These are phyloP conservation scores for Lipomyces orientalis DNA, from an alignment of 805 yeast genomes.

Conservation along the genomic window DNA sequence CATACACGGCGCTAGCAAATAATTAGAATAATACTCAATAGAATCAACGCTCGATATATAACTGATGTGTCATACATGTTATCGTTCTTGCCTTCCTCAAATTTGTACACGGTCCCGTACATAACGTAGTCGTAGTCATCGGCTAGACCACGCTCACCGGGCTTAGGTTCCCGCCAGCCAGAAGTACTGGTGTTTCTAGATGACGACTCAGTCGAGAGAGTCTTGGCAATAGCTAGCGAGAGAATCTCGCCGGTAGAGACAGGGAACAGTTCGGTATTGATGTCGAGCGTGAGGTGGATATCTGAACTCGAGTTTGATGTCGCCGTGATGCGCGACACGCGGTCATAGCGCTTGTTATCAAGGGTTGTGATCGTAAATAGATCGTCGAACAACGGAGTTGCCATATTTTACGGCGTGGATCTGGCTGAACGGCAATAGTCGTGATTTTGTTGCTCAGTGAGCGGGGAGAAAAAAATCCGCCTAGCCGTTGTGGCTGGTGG, in stretches of 20 bases:
- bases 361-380: constrained; percentile 83
- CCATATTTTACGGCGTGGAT: constrained; percentile 49
- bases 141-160: constrained; percentile 83
- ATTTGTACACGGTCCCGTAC: constrained; percentile 97
- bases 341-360: constrained; percentile 89
- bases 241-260: constrained; percentile 75
- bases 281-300: constrained; percentile 82
- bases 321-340: constrained; percentile 87
- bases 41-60: no score
- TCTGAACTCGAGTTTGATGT: constrained; percentile 81
- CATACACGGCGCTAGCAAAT: constrained; percentile 74
- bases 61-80: constrained; percentile 47
- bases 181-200: constrained; percentile 52
- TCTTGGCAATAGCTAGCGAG: constrained; percentile 84
- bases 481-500: neutral
- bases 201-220: constrained; percentile 61
- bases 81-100: constrained; percentile 79
- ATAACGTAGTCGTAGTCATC: constrained; percentile 98
- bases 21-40: neutral
- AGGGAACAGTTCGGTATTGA: constrained; percentile 91
- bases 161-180: constrained; percentile 84
- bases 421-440: neutral
- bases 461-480: neutral
- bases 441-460: neutral
- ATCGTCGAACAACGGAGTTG: constrained; percentile 87